phyloP scores from a whole-genome alignment of 2,329 filamentous ascomycete genomes.

The Penicillium sp. region DNA sequence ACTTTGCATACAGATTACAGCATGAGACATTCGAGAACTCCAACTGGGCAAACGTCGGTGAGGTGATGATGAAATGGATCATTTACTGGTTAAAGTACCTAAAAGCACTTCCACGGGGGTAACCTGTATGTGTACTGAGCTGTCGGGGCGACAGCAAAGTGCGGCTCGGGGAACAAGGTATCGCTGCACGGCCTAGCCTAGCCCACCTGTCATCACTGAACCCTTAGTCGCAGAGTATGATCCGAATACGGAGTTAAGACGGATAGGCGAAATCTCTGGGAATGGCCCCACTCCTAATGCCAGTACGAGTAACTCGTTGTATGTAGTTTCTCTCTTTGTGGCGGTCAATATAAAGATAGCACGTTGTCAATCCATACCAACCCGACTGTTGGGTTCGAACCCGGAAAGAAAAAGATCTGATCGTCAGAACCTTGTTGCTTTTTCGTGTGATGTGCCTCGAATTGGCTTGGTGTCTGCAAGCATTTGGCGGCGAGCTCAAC shows the following conservation, averaged over 20 bases:
- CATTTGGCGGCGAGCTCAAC: too few species aligned
- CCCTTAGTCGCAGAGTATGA: background rate
- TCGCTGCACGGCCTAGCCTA: background rate
- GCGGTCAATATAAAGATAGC: background rate
- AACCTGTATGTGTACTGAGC: background rate
- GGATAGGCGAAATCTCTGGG: too few species aligned
- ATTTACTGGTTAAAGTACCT: background rate
- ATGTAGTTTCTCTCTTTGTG: too few species aligned
- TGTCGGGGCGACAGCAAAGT: background rate
- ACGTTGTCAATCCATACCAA: background rate
- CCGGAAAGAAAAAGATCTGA: conserved; percentile 2
- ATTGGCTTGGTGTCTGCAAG: background rate
- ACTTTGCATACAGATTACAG: too few species aligned
- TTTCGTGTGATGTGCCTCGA: background rate
- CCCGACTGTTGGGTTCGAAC: background rate
- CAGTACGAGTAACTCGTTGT: too few species aligned
- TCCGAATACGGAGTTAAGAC: too few species aligned
- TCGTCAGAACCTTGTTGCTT: background rate
- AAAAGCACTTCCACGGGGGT: background rate
- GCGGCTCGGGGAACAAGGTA: background rate
- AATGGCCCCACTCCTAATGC: too few species aligned
- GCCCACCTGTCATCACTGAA: background rate
- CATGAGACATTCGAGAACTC: too few species aligned
- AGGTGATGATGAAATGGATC: too few species aligned
- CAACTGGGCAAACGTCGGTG: too few species aligned